These are phyloP conservation scores for Leersia perrieri DNA, from an alignment of 176 grass and related monocot genomes.

Conservation along the genomic window DNA sequence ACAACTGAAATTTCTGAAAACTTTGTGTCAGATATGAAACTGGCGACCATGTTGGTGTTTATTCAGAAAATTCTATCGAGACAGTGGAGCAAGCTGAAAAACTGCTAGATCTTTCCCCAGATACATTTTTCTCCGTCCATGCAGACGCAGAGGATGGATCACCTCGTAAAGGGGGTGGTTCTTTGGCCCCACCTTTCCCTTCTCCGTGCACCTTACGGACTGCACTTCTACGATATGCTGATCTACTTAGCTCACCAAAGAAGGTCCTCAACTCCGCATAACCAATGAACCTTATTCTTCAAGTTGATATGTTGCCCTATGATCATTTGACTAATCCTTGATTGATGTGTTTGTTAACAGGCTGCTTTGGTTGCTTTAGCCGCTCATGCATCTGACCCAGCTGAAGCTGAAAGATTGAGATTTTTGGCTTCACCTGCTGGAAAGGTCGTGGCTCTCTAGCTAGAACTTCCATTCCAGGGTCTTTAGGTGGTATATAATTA, in stretches of 20 bases:
- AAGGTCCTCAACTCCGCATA: constrained; percentile 44
- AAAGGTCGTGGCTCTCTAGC: constrained; percentile 54
- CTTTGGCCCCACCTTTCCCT: constrained; percentile 86
- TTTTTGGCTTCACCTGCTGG: constrained; percentile 88
- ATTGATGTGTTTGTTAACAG: constrained; percentile 35
- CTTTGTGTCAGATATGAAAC: constrained; percentile 74
- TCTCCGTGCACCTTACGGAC: constrained; percentile 74
- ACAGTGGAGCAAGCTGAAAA: constrained; percentile 65
- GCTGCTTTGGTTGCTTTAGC: constrained; percentile 83
- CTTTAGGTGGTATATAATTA: neutral
- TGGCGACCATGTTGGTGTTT: constrained; percentile 89
- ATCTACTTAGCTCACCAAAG: constrained; percentile 76
- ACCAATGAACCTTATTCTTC: neutral
- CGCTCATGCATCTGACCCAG: constrained; percentile 65
- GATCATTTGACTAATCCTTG: constrained; percentile 17
- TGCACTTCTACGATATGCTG: constrained; percentile 77
- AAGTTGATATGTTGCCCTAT: constrained; percentile 5
- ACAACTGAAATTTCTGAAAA: constrained; percentile 4
- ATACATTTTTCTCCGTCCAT: constrained; percentile 84
- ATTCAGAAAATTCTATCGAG: constrained; percentile 69
- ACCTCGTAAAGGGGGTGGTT: constrained; percentile 53
- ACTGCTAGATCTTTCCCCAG: constrained; percentile 54
- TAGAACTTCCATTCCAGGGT: neutral
- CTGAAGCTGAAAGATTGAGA: constrained; percentile 65
- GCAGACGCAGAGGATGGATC: constrained; percentile 70